A percentile compares a stretch with the other conserved stretches of the same genome.
Evolutionary conservation across 2,329 filamentous ascomycete species (phyloP).

Genomic region (Colletotrichum sp.): DNA sequence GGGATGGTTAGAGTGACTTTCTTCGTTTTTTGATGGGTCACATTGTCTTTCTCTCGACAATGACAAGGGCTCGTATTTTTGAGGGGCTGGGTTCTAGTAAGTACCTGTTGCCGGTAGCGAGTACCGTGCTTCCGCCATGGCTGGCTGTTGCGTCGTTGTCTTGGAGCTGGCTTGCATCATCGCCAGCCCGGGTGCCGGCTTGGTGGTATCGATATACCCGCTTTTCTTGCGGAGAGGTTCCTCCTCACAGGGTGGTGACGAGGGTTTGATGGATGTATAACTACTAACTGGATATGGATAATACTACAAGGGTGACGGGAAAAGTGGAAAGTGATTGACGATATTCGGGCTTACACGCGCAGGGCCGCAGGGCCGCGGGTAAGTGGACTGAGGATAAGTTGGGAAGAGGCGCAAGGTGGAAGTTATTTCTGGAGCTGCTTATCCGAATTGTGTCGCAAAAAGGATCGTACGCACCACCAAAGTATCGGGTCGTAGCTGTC

Average conservation of each 20-base stretch:
- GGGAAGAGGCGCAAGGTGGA: not conserved
- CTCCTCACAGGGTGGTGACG: not conserved
- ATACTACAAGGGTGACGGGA: not conserved
- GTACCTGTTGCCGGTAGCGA: slow-evolving; percentile 20
- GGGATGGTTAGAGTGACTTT: not conserved
- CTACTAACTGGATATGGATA: not conserved
- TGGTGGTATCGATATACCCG: slow-evolving; percentile 8
- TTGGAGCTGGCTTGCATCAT: slow-evolving; percentile 20
- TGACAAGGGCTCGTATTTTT: slow-evolving; percentile 3
- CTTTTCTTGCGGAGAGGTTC: not conserved
- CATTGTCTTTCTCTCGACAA: not conserved
- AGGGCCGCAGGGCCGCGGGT: not conserved
- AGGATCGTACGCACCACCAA: not conserved
- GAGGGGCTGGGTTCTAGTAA: not conserved
- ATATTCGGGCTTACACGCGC: not conserved
- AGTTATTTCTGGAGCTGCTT: slow-evolving; percentile 1
- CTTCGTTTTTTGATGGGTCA: not conserved
- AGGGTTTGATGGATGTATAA: not conserved
- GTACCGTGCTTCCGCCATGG: slow-evolving; percentile 20
- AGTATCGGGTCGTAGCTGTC: not conserved
- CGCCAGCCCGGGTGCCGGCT: slow-evolving; percentile 13
- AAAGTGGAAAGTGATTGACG: slow-evolving; percentile 1
- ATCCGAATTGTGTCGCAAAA: not conserved
- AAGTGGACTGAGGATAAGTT: not conserved
- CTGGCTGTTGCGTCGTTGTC: slow-evolving; percentile 11